phyloP scores from a whole-genome alignment of 2,329 filamentous ascomycete species.

The Delphinella strobiligena region DNA sequence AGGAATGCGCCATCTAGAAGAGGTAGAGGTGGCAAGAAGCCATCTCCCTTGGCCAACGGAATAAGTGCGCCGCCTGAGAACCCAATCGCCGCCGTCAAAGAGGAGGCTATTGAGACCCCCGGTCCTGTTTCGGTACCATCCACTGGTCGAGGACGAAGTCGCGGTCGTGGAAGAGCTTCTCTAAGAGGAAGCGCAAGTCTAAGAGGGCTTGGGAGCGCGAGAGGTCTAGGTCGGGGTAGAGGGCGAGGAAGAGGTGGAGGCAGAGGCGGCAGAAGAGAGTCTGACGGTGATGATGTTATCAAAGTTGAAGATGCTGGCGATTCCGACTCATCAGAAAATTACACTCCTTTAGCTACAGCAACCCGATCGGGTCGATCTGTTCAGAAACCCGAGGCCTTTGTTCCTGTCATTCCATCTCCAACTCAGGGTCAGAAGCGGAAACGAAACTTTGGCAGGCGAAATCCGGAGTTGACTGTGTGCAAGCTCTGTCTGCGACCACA shows the following conservation, averaged over 20 bases:
- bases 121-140: slow-evolving; percentile 11
- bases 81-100: neutral
- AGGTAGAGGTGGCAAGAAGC: slow-evolving; percentile 17
- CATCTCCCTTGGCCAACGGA: neutral
- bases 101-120: slow-evolving; percentile 5
- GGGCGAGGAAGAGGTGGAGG: slow-evolving; percentile 14
- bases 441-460: slow-evolving; percentile 41
- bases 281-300: slow-evolving; percentile 19
- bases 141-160: slow-evolving; percentile 9
- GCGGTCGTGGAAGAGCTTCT: too few species aligned
- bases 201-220: slow-evolving; percentile 14
- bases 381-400: slow-evolving; percentile 51
- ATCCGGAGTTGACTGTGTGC: slow-evolving; percentile 50
- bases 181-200: too few species aligned
- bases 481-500: slow-evolving; percentile 60
- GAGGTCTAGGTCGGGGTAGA: slow-evolving; percentile 27
- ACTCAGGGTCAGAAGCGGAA: slow-evolving; percentile 42
- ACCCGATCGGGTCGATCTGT: slow-evolving; percentile 68
- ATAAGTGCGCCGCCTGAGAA: neutral
- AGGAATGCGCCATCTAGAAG: slow-evolving; percentile 11
- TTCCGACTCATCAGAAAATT: slow-evolving; percentile 20
- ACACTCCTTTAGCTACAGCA: slow-evolving; percentile 48
- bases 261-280: slow-evolving; percentile 10
- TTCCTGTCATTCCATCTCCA: slow-evolving; percentile 39
- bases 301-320: slow-evolving; percentile 22